phyloP scores from a whole-genome alignment of 2,329 filamentous ascomycete genomes.

The Lecanoromycetidae sp. region DNA sequence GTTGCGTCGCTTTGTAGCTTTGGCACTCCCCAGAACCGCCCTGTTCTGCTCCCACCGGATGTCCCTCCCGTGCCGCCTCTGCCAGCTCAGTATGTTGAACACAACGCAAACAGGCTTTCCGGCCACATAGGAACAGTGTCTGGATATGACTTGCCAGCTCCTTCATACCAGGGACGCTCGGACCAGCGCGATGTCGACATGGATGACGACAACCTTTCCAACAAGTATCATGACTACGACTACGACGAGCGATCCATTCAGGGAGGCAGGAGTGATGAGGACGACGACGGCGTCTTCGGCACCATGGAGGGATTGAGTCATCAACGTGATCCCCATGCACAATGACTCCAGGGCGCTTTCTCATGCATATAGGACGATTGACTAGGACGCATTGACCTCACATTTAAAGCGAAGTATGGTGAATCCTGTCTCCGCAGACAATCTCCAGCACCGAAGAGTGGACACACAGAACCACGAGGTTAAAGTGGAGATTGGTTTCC shows the following conservation, averaged over 20 bases:
- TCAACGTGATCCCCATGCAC: conserved; percentile 1
- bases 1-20: conserved; percentile 87
- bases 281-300: conserved; percentile 92
- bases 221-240: conserved; percentile 55
- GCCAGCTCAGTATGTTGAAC: conserved; percentile 59
- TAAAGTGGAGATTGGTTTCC: conserved; percentile 53
- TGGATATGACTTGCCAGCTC: conserved; percentile 32
- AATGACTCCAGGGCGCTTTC: background rate
- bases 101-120: conserved; percentile 28
- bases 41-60: conserved; percentile 53
- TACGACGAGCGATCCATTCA: conserved; percentile 41
- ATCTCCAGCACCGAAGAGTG: conserved; percentile 59
- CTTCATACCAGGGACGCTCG: conserved; percentile 37
- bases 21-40: conserved; percentile 59
- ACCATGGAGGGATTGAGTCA: conserved; percentile 59
- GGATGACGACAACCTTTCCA: conserved; percentile 52
- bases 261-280: conserved; percentile 48
- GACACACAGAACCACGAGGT: conserved; percentile 46
- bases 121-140: conserved; percentile 25
- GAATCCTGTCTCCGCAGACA: conserved; percentile 41
- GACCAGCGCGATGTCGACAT: conserved; percentile 54
- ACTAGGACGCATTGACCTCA: background rate
- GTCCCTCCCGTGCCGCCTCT: conserved; percentile 80
- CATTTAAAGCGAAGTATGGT: conserved; percentile 8
- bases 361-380: background rate